Evolutionary conservation across 164 flowering plant genomes (phyloP).

Genomic region (Cinnamomum chago): DNA sequence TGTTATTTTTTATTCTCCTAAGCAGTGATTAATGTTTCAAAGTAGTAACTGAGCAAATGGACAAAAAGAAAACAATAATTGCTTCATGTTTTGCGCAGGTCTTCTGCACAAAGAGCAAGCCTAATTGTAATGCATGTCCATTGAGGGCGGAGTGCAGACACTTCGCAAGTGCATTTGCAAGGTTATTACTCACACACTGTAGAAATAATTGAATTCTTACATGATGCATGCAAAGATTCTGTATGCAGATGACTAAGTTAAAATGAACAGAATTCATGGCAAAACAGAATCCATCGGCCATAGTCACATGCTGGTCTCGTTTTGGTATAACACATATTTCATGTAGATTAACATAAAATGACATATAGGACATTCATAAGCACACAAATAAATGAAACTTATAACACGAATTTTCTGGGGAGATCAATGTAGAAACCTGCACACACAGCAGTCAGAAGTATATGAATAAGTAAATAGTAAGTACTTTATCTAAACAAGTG

Average conservation of each 20-base stretch:
- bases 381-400: no score
- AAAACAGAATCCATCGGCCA: no score
- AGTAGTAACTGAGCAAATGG: not conserved
- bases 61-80: no score
- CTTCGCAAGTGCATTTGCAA: slow-evolving; percentile 78
- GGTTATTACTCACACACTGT: slow-evolving; percentile 32
- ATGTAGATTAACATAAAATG: no score
- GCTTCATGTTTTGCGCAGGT: slow-evolving; percentile 42
- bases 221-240: not conserved
- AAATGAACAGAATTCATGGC: no score
- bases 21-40: not conserved
- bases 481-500: no score
- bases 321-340: no score
- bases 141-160: slow-evolving; percentile 80
- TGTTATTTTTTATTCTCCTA: not conserved
- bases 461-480: no score
- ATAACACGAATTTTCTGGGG: not conserved
- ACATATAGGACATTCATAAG: no score
- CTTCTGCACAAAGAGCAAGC: slow-evolving; percentile 82
- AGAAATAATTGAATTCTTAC: not conserved
- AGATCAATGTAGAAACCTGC: not conserved
- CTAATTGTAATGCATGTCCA: slow-evolving; percentile 89
- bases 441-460: not conserved
- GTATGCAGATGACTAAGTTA: not conserved
- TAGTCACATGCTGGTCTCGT: no score